Conservation (phyloP, 257 asterid species). For the Nicotiana undulata region DNA sequence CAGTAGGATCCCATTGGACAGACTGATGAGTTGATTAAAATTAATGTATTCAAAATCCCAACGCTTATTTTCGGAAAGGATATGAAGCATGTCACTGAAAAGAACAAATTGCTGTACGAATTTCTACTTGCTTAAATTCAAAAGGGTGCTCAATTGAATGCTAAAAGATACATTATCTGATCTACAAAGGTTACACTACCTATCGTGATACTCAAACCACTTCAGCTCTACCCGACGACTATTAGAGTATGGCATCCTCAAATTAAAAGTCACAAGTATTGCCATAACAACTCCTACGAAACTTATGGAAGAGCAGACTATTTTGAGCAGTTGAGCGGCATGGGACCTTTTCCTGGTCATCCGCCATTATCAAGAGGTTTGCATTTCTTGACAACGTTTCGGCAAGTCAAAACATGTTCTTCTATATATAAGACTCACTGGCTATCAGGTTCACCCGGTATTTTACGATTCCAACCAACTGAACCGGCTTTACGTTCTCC, state of each 20-base stretch:
- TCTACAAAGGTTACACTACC: background rate
- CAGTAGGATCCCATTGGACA: background rate
- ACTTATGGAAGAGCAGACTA: too few species aligned
- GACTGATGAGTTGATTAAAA: background rate
- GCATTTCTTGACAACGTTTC: background rate
- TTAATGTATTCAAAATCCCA: background rate
- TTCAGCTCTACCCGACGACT: background rate
- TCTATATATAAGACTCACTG: constrained; percentile 10
- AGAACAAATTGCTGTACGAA: background rate
- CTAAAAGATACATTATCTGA: background rate
- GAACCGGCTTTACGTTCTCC: constrained; percentile 84
- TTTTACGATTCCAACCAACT: constrained; percentile 58
- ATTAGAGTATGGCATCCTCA: background rate
- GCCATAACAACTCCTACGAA: background rate
- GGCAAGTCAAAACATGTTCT: background rate
- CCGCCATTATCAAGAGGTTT: background rate
- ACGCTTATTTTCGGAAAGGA: background rate
- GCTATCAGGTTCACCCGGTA: constrained; percentile 51
- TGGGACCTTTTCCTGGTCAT: background rate
- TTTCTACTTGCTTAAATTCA: background rate
- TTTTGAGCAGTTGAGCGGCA: background rate
- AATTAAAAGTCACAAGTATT: background rate
- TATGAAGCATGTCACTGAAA: background rate
- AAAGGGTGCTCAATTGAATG: background rate
- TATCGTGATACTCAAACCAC: background rate